A percentile compares a stretch with the other conserved stretches of the same genome.
Evolutionary conservation across 345 rosid species (phyloP).

Genomic region (Bretschneidera sinensis): DNA sequence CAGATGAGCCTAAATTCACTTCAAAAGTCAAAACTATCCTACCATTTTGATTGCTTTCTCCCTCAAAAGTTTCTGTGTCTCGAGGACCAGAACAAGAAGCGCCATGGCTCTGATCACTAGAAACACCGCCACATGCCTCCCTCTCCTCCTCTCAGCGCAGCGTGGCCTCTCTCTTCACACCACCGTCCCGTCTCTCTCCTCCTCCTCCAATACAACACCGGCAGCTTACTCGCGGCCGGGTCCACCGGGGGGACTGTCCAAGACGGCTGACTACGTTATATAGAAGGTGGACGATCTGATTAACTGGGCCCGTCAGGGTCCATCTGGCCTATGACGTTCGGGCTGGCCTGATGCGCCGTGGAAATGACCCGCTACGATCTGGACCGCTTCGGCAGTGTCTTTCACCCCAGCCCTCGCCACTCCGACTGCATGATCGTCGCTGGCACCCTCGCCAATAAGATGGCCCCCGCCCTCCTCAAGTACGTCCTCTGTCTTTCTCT

Average conservation of each 20-base stretch:
- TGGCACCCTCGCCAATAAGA: conserved; percentile 96
- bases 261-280: conserved; percentile 85
- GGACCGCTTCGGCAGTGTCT: conserved; percentile 89
- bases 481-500: conserved; percentile 26
- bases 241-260: conserved; percentile 61
- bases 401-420: conserved; percentile 97
- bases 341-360: conserved; percentile 97
- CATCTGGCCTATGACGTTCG: conserved; percentile 99
- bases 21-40: too few species aligned
- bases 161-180: conserved; percentile 54
- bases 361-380: conserved; percentile 99
- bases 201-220: conserved; percentile 42
- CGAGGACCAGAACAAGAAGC: background rate
- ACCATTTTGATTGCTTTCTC: too few species aligned
- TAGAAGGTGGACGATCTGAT: conserved; percentile 91
- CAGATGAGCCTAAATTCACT: too few species aligned
- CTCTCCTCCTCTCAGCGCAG: conserved; percentile 43
- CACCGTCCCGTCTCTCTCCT: conserved; percentile 39
- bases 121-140: conserved; percentile 64
- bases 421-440: conserved; percentile 99
- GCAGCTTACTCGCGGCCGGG: conserved; percentile 49
- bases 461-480: conserved; percentile 99
- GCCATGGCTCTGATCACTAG: conserved; percentile 64
- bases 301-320: conserved; percentile 93
- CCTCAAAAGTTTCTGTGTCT: too few species aligned